Conservation (phyloP, 805 yeast species). For the Candida insectalens region DNA sequence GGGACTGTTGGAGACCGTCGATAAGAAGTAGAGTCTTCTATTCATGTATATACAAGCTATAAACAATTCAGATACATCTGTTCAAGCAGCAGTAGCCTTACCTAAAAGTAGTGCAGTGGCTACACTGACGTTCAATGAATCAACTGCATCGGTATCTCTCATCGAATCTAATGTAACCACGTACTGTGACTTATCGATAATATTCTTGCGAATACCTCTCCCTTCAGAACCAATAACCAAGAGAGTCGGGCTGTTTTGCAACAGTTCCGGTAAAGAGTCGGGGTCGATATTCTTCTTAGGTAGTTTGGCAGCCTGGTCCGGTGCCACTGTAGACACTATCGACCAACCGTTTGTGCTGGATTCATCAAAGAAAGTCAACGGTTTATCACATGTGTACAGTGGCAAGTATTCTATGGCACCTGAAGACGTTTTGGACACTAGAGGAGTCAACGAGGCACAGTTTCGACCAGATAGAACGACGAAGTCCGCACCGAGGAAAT, state of each 20-base stretch:
- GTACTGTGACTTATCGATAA: conserved; percentile 48
- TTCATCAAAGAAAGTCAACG: conserved; percentile 51
- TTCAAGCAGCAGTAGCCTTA: conserved; percentile 4
- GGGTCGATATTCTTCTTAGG: conserved; percentile 11
- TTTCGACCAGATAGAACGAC: conserved; percentile 59
- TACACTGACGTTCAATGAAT: conserved; percentile 82
- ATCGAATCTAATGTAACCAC: conserved; percentile 30
- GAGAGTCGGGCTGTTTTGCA: conserved; percentile 47
- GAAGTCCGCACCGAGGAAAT: conserved; percentile 76
- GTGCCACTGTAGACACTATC: conserved; percentile 51
- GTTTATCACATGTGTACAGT: conserved; percentile 46
- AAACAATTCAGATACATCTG: background rate
- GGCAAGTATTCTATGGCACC: conserved; percentile 76
- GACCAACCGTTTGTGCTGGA: conserved; percentile 59
- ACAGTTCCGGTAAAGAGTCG: conserved; percentile 33
- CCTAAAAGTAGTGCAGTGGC: conserved; percentile 66
- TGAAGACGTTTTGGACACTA: conserved; percentile 69
- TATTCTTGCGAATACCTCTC: conserved; percentile 61
- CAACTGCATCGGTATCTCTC: conserved; percentile 34
- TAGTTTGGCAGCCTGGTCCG: conserved; percentile 21
- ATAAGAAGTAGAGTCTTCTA: conserved; percentile 8
- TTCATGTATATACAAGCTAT: conserved; percentile 1
- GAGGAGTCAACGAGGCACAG: conserved; percentile 68
- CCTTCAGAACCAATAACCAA: conserved; percentile 84
- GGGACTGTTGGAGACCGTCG: conserved; percentile 14